Percentiles rank a stretch among this genome's conserved stretches.
Conservation (phyloP, 1,284 basidiomycete genomes). For the Boletus nobilissimus region DNA sequence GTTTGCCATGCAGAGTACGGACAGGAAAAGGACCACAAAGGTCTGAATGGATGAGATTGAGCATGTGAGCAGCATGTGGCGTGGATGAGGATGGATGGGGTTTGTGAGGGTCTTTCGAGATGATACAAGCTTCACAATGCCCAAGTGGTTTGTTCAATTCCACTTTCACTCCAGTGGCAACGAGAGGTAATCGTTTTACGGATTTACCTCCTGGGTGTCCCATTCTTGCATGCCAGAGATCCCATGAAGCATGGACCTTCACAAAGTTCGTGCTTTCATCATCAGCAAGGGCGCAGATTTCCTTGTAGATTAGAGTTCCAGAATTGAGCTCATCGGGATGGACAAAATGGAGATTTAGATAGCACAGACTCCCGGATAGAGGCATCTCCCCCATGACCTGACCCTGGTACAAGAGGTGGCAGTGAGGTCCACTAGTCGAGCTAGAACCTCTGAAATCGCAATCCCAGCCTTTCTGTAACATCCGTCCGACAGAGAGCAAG, state of each 20-base stretch:
- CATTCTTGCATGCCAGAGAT: neutral
- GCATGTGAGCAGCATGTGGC: neutral
- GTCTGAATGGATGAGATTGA: neutral
- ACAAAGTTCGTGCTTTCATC: no score
- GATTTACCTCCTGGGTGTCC: neutral
- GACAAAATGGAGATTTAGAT: no score
- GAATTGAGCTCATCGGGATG: no score
- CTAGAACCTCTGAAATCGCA: no score
- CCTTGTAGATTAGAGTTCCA: no score
- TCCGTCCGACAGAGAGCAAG: neutral
- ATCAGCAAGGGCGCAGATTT: no score
- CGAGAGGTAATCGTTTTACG: neutral
- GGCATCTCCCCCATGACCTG: no score
- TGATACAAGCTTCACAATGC: neutral
- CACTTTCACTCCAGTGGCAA: rapidly evolving
- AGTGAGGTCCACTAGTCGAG: neutral
- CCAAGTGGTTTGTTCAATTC: rapidly evolving
- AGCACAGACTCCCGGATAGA: no score
- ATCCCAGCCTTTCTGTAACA: neutral
- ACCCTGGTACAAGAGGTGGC: no score
- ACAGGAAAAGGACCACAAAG: neutral
- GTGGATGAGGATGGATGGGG: neutral
- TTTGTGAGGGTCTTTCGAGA: neutral
- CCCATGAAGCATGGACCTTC: no score
- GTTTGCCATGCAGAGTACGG: neutral